Evolutionary conservation across 139 green algal genomes (phyloP).

Genomic region (Trebouxia sp.): DNA sequence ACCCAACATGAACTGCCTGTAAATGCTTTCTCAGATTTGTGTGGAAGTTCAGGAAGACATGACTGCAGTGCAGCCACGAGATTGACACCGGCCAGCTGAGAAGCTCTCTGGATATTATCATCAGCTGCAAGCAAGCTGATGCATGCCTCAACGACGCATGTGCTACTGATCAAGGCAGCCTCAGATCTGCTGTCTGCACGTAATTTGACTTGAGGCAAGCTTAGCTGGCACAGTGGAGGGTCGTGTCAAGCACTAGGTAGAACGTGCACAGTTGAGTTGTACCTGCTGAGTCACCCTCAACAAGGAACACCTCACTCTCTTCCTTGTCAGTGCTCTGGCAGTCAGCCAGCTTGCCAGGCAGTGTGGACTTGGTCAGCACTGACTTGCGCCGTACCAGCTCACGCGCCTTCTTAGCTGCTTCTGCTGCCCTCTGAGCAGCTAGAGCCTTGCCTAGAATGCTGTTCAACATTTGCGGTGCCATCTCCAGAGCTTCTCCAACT

Average conservation of each 20-base stretch:
- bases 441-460: conserved; percentile 70
- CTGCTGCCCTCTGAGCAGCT: conserved; percentile 70
- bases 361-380: conserved; percentile 80
- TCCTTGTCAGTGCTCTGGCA: conserved; percentile 67
- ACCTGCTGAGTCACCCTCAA: conserved; percentile 94
- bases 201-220: neutral
- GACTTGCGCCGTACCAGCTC: conserved; percentile 95
- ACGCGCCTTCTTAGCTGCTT: conserved; percentile 91
- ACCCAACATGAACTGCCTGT: too few relatives aligned
- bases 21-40: too few relatives aligned
- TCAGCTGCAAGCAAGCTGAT: too few relatives aligned
- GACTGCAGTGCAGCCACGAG: neutral
- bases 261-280: too few relatives aligned
- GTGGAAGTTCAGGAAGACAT: too few relatives aligned
- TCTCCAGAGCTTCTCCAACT: conserved; percentile 62
- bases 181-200: neutral
- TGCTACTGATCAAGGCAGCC: neutral
- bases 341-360: conserved; percentile 97
- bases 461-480: conserved; percentile 46
- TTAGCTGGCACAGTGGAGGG: too few relatives aligned
- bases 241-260: too few relatives aligned
- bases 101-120: neutral
- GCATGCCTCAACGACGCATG: too few relatives aligned
- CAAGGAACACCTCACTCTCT: conserved; percentile 93
- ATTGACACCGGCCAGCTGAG: neutral